A percentile compares a stretch with the other conserved stretches of the same genome.
Conservation (phyloP, 2,329 filamentous ascomycete species). For the Colletotrichum somersetense region DNA sequence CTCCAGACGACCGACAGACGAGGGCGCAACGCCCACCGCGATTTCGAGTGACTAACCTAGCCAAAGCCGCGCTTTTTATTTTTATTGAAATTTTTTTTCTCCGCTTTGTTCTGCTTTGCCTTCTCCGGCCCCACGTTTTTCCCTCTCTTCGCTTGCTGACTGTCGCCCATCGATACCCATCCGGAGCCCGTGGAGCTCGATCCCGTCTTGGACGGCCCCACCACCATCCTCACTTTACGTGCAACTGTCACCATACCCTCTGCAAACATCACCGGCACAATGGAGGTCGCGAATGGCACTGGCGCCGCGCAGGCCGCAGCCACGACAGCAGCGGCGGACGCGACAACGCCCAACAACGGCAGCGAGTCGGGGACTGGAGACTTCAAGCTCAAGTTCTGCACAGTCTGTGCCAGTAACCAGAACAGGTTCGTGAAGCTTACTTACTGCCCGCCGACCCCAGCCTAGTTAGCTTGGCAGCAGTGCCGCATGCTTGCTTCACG, state of each 20-base stretch:
- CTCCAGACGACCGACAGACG: not conserved
- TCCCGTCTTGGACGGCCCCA: slow-evolving; percentile 20
- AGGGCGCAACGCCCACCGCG: slow-evolving; percentile 40
- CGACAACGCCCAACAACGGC: slow-evolving; percentile 54
- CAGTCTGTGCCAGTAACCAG: slow-evolving; percentile 98
- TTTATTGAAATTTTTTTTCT: not conserved
- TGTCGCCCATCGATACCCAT: slow-evolving; percentile 7
- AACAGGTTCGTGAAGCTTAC: slow-evolving; percentile 75
- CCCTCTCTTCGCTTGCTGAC: not conserved
- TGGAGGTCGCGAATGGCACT: slow-evolving; percentile 60
- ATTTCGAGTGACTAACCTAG: slow-evolving; percentile 7
- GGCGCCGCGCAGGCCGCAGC: slow-evolving; percentile 44
- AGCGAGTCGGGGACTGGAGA: slow-evolving; percentile 65
- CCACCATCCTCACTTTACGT: slow-evolving; percentile 17
- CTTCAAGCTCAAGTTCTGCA: slow-evolving; percentile 96
- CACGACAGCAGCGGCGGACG: slow-evolving; percentile 44
- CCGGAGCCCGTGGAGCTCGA: slow-evolving; percentile 5
- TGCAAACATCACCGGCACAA: slow-evolving; percentile 37
- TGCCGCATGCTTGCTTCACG: not conserved
- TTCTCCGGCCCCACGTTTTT: slow-evolving; percentile 13
- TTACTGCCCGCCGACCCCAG: not conserved
- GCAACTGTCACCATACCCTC: not conserved
- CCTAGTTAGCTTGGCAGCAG: not conserved
- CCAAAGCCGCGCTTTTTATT: not conserved
- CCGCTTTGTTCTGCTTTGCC: not conserved